Evolutionary conservation across 108 stramenopile species (phyloP).

Genomic region (Cyclotella sp.): DNA sequence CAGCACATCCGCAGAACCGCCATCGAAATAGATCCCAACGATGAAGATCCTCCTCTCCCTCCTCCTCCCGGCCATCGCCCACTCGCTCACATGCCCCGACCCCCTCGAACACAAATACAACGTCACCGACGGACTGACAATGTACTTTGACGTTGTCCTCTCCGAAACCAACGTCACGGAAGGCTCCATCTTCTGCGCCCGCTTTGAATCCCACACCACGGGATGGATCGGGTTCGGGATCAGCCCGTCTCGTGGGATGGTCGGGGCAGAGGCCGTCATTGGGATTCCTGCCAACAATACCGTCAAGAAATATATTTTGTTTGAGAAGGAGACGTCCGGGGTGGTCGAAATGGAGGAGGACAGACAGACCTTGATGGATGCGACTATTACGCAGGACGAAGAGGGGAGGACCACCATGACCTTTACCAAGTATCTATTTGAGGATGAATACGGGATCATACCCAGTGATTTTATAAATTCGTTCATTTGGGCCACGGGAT

Average conservation of each 20-base stretch:
- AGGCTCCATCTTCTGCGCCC: constrained; percentile 33
- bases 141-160: constrained; percentile 32
- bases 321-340: not conserved
- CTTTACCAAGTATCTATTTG: constrained; percentile 67
- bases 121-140: not conserved
- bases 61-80: constrained; percentile 7
- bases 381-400: constrained; percentile 49
- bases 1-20: not conserved
- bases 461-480: constrained; percentile 39
- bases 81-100: constrained; percentile 12
- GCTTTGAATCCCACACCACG: constrained; percentile 13
- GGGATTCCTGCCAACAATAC: constrained; percentile 29
- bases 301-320: constrained; percentile 35
- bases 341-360: constrained; percentile 39
- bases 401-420: constrained; percentile 52
- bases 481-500: constrained; percentile 59
- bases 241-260: constrained; percentile 14
- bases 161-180: not conserved
- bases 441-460: constrained; percentile 57
- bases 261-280: constrained; percentile 27
- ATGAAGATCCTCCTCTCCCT: constrained; percentile 17
- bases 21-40: not conserved
- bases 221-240: constrained; percentile 38
- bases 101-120: constrained; percentile 5
- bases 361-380: constrained; percentile 64